Evolutionary conservation across 208 protist genomes (phyloP).

Genomic region (Trypanosoma scelopori): DNA sequence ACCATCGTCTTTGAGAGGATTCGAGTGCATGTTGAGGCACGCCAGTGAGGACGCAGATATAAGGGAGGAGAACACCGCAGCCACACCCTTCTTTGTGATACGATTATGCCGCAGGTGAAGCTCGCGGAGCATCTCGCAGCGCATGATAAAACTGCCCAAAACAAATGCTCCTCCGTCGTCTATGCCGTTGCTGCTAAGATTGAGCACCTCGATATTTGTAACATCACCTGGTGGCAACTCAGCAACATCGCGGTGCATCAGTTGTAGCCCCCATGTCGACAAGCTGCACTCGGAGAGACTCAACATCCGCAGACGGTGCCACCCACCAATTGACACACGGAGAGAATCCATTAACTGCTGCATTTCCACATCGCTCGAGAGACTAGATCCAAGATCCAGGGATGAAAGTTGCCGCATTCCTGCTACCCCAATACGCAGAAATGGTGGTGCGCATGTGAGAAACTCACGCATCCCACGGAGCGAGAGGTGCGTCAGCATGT

Average conservation of each 20-base stretch:
- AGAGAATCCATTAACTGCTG: constrained; percentile 35
- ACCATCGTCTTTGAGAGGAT: constrained; percentile 58
- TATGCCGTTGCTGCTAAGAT: constrained; percentile 53
- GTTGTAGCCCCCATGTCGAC: constrained; percentile 33
- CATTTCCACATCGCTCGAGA: constrained; percentile 44
- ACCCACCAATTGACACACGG: constrained; percentile 42
- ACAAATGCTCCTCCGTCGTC: constrained; percentile 39
- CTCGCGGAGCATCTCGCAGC: constrained; percentile 35
- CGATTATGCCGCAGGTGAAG: constrained; percentile 67
- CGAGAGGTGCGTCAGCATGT: constrained; percentile 34
- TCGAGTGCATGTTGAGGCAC: constrained; percentile 52
- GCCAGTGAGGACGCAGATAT: constrained; percentile 33
- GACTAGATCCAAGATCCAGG: constrained; percentile 49
- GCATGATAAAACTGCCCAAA: constrained; percentile 46
- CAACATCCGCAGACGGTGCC: constrained; percentile 52
- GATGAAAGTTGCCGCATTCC: constrained; percentile 23
- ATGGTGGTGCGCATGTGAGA: constrained; percentile 22
- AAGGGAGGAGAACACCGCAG: constrained; percentile 38
- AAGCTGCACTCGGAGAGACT: constrained; percentile 55
- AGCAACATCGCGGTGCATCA: constrained; percentile 28
- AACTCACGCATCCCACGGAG: constrained; percentile 34
- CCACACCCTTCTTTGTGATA: constrained; percentile 32
- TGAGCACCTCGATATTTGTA: constrained; percentile 35
- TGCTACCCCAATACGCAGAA: constrained; percentile 19
- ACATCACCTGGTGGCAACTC: constrained; percentile 13